Evolutionary conservation across 2,329 filamentous ascomycete genomes (phyloP).

Genomic region (Hysterium pulicare): DNA sequence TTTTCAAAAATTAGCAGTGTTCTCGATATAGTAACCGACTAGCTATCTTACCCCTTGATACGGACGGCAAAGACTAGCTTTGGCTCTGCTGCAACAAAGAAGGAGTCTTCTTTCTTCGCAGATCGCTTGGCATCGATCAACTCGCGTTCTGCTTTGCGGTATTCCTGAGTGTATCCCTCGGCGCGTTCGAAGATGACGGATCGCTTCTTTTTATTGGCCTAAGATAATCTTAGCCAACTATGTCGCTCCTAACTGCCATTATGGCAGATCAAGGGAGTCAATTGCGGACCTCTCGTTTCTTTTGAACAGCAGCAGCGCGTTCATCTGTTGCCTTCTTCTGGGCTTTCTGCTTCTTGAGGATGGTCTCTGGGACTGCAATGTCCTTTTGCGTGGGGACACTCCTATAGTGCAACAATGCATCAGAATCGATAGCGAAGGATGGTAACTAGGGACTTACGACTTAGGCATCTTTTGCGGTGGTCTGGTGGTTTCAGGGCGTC

Average conservation of each 20-base stretch:
- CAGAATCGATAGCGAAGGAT: slow-evolving; percentile 88
- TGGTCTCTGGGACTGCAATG: slow-evolving; percentile 96
- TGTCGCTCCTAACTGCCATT: slow-evolving; percentile 20
- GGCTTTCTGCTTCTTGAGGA: slow-evolving; percentile 99
- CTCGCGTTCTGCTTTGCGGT: slow-evolving; percentile 92
- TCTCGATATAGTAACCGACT: slow-evolving; percentile 9
- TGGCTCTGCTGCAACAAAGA: slow-evolving; percentile 90
- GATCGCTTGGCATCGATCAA: slow-evolving; percentile 89
- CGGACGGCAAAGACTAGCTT: slow-evolving; percentile 97
- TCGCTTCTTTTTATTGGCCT: slow-evolving; percentile 99
- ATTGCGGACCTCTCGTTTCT: slow-evolving; percentile 67
- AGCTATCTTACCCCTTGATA: slow-evolving; percentile 79
- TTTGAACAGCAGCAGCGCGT: slow-evolving; percentile 71
- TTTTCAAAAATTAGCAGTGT: slow-evolving; percentile 5
- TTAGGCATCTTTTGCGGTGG: slow-evolving; percentile 46
- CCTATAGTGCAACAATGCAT: slow-evolving; percentile 55
- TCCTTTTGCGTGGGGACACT: slow-evolving; percentile 91
- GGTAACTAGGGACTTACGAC: slow-evolving; percentile 77
- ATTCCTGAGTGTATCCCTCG: slow-evolving; percentile 99
- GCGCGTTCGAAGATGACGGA: slow-evolving; percentile 99
- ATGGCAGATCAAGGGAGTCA: slow-evolving; percentile 13
- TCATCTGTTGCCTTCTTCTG: slow-evolving; percentile 98
- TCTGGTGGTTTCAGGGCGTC: too few species aligned
- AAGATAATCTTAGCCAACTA: slow-evolving; percentile 36
- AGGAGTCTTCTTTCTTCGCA: slow-evolving; percentile 87